A percentile compares a stretch with the other conserved stretches of the same genome.
Evolutionary conservation across 2,329 filamentous ascomycete species (phyloP).

Genomic region (Claviceps pusilla): DNA sequence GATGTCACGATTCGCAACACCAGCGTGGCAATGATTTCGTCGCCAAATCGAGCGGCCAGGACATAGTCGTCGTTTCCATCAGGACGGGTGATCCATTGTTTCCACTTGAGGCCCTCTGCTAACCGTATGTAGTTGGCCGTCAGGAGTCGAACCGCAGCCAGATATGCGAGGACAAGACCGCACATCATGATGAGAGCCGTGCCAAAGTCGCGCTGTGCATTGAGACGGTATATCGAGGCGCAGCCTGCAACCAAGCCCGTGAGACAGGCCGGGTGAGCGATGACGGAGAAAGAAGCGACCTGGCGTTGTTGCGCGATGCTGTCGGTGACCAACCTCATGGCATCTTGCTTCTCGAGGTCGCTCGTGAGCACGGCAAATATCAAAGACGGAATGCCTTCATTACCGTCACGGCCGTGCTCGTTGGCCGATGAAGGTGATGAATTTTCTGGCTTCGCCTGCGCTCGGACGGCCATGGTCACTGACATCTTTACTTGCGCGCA

Average conservation of each 20-base stretch:
- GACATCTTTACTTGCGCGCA: constrained; percentile 1
- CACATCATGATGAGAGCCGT: constrained; percentile 39
- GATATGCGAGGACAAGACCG: constrained; percentile 45
- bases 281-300: constrained; percentile 44
- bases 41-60: constrained; percentile 49
- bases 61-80: constrained; percentile 34
- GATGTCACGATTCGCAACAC: constrained; percentile 43
- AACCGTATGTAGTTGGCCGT: constrained; percentile 47
- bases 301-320: constrained; percentile 72
- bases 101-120: constrained; percentile 48
- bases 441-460: constrained; percentile 3
- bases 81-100: constrained; percentile 34
- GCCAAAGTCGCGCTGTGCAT: constrained; percentile 33
- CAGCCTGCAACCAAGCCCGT: constrained; percentile 26
- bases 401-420: neutral
- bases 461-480: constrained; percentile 7
- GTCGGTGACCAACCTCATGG: constrained; percentile 61
- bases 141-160: constrained; percentile 45
- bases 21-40: constrained; percentile 54
- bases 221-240: constrained; percentile 24
- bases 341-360: constrained; percentile 46
- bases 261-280: constrained; percentile 44
- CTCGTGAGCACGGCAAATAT: constrained; percentile 38
- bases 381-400: constrained; percentile 39
- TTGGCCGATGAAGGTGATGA: neutral